Base-by-base conservation (phyloP, 1,139 yeast genomes). In the Saccharomyces hybrid region DNA sequence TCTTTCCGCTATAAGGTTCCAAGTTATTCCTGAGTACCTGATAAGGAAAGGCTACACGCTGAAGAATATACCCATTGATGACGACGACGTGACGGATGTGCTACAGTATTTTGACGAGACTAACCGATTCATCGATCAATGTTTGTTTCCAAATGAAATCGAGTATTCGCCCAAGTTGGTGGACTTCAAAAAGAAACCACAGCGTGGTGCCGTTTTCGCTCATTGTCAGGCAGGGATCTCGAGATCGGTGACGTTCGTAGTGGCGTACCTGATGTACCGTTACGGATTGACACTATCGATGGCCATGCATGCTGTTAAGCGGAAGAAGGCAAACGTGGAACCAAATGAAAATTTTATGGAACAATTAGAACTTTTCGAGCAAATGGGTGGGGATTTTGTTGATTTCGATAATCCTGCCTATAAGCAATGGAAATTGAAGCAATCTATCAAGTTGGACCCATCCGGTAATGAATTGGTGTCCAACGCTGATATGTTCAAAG, bases 161-260 rank as follows among this genome's bases (percentile, higher is more conserved):
- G 71, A 69, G 52, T 64, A 65, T 49, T 58, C 60, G 53, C 70
- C 70, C 7, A 55, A 62, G 8, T 57, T 62, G 34, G 68, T 70
- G 1, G 67, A 68, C 38, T 73, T 70, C 14, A 70, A 72, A 55
- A 67, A 67, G 16, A 69, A 71, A 51, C 75, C 77, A 53, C 86
- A 81, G 57, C 64, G 66, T 27, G 75, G 74, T 46, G 66, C 67
- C 9, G 73, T 86, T 0, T 72, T 83, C 50, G 74, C 86, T 5
- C 88, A 86, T 66, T 86, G 95, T 67, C 88, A 90, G 54, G 97
- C 96, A 29, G 99, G 99, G 1, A 80, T 83, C 27, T 88, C 96
- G 2, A 74, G 99, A 59, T 86, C 96, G 0, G 88, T 82, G 0
- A 74, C 95, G 0, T 75, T 89, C 32, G 74, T 83, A 11, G 77